These are phyloP conservation scores for Nitzschia sp. DNA, from an alignment of 108 stramenopile genomes.

Conservation along the genomic window DNA sequence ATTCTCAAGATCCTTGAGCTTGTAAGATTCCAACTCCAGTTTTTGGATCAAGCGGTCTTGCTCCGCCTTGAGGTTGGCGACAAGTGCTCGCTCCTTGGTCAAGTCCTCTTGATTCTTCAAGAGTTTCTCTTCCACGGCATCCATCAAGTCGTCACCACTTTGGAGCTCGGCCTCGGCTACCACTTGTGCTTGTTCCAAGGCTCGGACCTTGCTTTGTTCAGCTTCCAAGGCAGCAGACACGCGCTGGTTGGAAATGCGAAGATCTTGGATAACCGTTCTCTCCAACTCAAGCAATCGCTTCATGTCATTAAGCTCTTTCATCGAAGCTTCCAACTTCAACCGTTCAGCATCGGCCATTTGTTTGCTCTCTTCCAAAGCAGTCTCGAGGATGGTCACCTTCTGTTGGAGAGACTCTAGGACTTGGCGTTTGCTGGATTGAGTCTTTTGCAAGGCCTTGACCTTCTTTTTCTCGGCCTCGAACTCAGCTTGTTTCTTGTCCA, in stretches of 20 bases:
- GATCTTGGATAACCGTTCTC: conserved; percentile 11
- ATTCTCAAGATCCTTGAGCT: conserved; percentile 13
- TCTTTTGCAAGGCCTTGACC: conserved; percentile 21
- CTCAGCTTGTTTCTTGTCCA: conserved; percentile 20
- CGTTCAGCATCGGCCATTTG: conserved; percentile 10
- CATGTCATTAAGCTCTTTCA: conserved; percentile 16
- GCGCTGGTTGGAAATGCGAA: conserved; percentile 10
- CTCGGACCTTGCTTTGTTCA: conserved; percentile 19
- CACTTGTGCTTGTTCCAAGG: conserved; percentile 26
- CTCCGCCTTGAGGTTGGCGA: conserved; percentile 22
- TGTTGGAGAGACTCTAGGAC: conserved; percentile 25
- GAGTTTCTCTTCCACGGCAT: conserved; percentile 9
- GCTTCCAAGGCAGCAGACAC: conserved; percentile 1
- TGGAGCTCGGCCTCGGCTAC: conserved; percentile 13
- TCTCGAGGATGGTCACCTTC: conserved; percentile 23
- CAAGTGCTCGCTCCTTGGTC: conserved; percentile 22
- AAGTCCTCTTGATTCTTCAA: conserved; percentile 22
- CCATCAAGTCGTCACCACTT: not conserved
- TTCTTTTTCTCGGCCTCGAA: conserved; percentile 29
- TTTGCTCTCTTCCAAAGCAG: conserved; percentile 20
- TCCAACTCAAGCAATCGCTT: conserved; percentile 16
- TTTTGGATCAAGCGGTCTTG: conserved; percentile 6
- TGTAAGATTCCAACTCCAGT: conserved; percentile 12
- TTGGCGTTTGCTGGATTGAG: conserved; percentile 17
- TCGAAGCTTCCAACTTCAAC: conserved; percentile 10